Percentiles rank a stretch among this genome's conserved stretches.
Evolutionary conservation across 352 stramenopile species (phyloP).

Genomic region (Hyaloperonospora arabidopsidis): DNA sequence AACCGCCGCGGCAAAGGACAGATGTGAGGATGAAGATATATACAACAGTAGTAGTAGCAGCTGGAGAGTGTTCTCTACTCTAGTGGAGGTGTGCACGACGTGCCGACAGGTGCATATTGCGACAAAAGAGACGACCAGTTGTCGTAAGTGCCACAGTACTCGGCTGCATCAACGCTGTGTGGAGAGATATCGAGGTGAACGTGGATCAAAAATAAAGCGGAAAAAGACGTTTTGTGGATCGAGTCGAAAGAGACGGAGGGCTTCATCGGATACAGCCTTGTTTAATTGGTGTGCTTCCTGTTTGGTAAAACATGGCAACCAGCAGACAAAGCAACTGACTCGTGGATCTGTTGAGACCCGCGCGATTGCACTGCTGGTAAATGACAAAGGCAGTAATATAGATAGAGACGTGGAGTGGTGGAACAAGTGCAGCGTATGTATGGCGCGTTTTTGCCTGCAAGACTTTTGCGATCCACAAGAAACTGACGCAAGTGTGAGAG

Average conservation of each 20-base stretch:
- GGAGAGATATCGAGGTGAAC: constrained; percentile 1
- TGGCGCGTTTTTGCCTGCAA: constrained; percentile 31
- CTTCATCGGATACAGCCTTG: constrained; percentile 2
- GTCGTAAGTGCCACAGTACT: constrained; percentile 25
- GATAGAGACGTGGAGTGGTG: constrained; percentile 26
- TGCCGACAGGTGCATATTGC: constrained; percentile 54
- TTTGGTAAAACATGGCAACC: constrained; percentile 12
- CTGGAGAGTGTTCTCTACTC: constrained; percentile 34
- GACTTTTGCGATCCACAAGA: constrained; percentile 33
- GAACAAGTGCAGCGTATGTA: constrained; percentile 27
- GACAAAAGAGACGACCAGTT: constrained; percentile 23
- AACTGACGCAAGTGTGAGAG: constrained; percentile 21
- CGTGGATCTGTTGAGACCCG: constrained; percentile 31
- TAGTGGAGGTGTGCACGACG: constrained; percentile 43
- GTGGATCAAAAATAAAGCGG: constrained; percentile 6
- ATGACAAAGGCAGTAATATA: constrained; percentile 4
- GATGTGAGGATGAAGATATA: constrained; percentile 5
- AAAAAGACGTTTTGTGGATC: constrained; percentile 14
- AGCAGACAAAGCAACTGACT: constrained; percentile 4
- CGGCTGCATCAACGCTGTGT: constrained; percentile 35
- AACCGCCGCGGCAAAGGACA: background rate
- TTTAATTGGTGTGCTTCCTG: constrained; percentile 22
- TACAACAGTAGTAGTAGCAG: constrained; percentile 7
- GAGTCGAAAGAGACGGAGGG: constrained; percentile 23
- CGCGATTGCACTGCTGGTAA: constrained; percentile 36